These are phyloP conservation scores for Yamadazyma ubonensis DNA, from an alignment of 805 yeast genomes.

Conservation along the genomic window DNA sequence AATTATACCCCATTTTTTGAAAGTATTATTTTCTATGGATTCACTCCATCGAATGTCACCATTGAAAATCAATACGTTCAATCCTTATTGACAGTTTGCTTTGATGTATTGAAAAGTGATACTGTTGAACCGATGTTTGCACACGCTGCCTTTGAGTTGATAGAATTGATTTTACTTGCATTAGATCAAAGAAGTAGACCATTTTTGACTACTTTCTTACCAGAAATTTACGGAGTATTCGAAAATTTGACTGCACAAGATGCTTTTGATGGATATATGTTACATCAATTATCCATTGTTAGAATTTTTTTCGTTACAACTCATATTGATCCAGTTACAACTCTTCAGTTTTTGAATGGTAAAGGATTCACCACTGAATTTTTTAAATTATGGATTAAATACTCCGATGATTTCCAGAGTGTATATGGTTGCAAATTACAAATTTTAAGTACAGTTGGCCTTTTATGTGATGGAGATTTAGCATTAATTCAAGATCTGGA, in stretches of 20 bases:
- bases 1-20: conserved; percentile 57
- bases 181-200: conserved; percentile 31
- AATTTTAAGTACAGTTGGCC: conserved; percentile 44
- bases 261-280: conserved; percentile 46
- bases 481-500: conserved; percentile 30
- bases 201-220: conserved; percentile 31
- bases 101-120: conserved; percentile 33
- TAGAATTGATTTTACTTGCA: conserved; percentile 35
- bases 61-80: conserved; percentile 42
- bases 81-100: conserved; percentile 35
- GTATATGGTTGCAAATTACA: conserved; percentile 57
- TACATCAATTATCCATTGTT: conserved; percentile 42
- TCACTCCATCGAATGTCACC: conserved; percentile 33
- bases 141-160: conserved; percentile 36
- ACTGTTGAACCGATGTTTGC: conserved; percentile 42
- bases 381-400: conserved; percentile 49
- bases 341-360: conserved; percentile 37
- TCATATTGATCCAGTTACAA: conserved; percentile 37
- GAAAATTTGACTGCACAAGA: conserved; percentile 32
- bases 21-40: conserved; percentile 52
- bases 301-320: conserved; percentile 42
- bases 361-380: conserved; percentile 38
- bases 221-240: conserved; percentile 38
- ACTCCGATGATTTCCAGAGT: conserved; percentile 47
- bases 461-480: conserved; percentile 33